phyloP scores from a whole-genome alignment of 2,329 filamentous ascomycete genomes.

The Aureobasidium sp. region DNA sequence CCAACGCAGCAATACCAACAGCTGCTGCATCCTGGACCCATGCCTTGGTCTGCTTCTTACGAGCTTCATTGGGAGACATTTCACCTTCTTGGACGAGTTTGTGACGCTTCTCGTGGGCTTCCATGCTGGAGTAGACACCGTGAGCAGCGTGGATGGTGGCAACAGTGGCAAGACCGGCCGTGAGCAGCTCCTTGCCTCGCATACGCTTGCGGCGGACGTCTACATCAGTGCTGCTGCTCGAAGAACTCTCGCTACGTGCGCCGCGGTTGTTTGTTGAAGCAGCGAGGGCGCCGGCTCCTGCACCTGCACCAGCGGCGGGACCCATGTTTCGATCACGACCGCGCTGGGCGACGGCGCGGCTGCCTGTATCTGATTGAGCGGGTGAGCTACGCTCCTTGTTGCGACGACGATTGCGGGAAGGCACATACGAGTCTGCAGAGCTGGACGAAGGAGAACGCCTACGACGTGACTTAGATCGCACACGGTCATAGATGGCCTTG shows the following conservation, averaged over 20 bases:
- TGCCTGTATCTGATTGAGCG: conserved; percentile 30
- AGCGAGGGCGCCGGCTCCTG: conserved; percentile 25
- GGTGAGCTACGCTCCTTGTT: conserved; percentile 28
- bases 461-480: conserved; percentile 45
- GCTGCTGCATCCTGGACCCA: conserved; percentile 56
- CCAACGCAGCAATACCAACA: conserved; percentile 56
- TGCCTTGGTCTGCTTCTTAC: conserved; percentile 54
- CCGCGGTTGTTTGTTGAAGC: conserved; percentile 11
- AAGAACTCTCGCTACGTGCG: conserved; percentile 19
- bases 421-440: conserved; percentile 44
- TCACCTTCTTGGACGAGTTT: conserved; percentile 53
- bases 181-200: conserved; percentile 57
- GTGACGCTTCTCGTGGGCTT: conserved; percentile 52
- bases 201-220: conserved; percentile 55
- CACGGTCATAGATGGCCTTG: conserved; percentile 46
- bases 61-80: conserved; percentile 53
- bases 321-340: conserved; percentile 33
- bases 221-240: conserved; percentile 43
- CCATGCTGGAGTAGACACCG: conserved; percentile 53
- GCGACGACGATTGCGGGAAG: conserved; percentile 36
- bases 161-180: conserved; percentile 56
- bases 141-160: conserved; percentile 63
- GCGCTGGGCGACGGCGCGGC: conserved; percentile 22
- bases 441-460: conserved; percentile 36
- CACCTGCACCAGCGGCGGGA: conserved; percentile 32